Conservation (phyloP, 441 rosid genomes). For the Oxalis stricta region DNA sequence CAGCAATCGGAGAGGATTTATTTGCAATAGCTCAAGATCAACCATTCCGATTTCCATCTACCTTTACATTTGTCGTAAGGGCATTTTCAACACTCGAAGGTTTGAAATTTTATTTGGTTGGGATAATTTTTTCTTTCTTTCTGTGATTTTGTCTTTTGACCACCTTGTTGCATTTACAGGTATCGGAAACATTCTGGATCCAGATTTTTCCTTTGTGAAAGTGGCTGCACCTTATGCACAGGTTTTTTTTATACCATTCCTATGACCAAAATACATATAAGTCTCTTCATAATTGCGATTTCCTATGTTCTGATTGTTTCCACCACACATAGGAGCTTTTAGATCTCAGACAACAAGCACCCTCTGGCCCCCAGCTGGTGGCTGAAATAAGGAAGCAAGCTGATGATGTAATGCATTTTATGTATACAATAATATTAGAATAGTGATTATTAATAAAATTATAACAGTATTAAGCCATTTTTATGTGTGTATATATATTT, state of each 20-base stretch:
- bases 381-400: conserved; percentile 79
- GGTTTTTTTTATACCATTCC: conserved; percentile 29
- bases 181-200: conserved; percentile 73
- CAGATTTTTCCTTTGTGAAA: conserved; percentile 71
- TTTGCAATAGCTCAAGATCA: conserved; percentile 95
- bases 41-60: conserved; percentile 96
- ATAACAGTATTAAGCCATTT: not conserved
- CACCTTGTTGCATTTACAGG: conserved; percentile 32
- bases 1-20: conserved; percentile 83
- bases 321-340: conserved; percentile 91
- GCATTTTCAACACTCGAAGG: conserved; percentile 99
- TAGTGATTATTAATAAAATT: too few species aligned
- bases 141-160: too few species aligned
- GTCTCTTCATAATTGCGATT: too few species aligned
- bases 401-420: too few species aligned
- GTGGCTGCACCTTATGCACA: conserved; percentile 93
- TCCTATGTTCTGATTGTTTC: too few species aligned
- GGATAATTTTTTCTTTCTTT: too few species aligned
- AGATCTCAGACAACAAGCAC: conserved; percentile 41
- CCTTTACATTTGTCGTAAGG: conserved; percentile 97
- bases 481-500: conserved; percentile 3
- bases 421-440: too few species aligned
- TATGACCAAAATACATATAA: too few species aligned
- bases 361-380: conserved; percentile 52
- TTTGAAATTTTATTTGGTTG: too few species aligned